These are phyloP conservation scores for Porodaedalea pini DNA, from an alignment of 1,284 basidiomycete species.

Conservation along the genomic window DNA sequence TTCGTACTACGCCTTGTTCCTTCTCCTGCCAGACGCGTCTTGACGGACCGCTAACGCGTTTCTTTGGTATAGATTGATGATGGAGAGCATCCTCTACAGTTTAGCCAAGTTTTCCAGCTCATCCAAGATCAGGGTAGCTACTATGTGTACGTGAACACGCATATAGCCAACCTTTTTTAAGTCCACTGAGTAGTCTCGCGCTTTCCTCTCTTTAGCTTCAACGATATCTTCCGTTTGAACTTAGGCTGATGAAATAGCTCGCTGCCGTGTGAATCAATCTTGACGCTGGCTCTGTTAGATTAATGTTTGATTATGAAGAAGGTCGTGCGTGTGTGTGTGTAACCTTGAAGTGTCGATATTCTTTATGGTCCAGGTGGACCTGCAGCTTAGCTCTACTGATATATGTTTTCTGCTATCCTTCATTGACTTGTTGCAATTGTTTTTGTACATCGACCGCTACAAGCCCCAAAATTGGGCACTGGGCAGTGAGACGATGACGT, in stretches of 20 bases:
- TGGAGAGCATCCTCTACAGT: slow-evolving; percentile 73
- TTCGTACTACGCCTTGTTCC: slow-evolving; percentile 35
- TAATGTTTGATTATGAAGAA: slow-evolving; percentile 12
- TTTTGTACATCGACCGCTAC: background rate
- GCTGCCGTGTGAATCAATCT: background rate
- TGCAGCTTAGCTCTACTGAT: background rate
- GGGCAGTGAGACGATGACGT: background rate
- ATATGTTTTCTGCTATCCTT: background rate
- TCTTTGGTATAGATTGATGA: slow-evolving; percentile 66
- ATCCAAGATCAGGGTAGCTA: slow-evolving; percentile 75
- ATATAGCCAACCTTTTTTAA: slow-evolving; percentile 8
- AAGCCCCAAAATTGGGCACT: background rate
- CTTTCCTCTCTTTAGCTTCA: slow-evolving; percentile 47
- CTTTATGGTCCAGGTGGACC: background rate
- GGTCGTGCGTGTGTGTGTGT: background rate
- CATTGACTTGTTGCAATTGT: background rate
- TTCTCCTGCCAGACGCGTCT: background rate
- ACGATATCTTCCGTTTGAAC: slow-evolving; percentile 84
- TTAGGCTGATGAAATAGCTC: slow-evolving; percentile 8
- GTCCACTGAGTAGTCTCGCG: slow-evolving; percentile 4
- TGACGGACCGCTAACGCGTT: background rate
- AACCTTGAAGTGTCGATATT: background rate
- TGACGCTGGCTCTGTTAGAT: slow-evolving; percentile 1
- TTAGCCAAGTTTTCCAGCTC: slow-evolving; percentile 91
- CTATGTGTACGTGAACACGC: slow-evolving; percentile 67